phyloP scores from a whole-genome alignment of 805 yeast species.

The Kurtzmaniella cleridarum region DNA sequence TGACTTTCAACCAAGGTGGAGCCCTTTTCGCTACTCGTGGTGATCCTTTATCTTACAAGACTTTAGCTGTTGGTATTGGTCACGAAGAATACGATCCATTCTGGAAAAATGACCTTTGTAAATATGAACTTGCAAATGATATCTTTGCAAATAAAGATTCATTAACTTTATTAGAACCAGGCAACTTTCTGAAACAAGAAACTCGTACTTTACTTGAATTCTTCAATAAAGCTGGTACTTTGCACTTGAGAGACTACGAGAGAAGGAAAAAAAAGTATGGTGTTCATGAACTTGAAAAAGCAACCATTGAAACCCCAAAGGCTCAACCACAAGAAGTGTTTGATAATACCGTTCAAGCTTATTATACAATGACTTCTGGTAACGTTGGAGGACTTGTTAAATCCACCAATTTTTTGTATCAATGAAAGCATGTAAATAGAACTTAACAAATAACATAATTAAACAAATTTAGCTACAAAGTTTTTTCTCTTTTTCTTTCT shows the following conservation, averaged over 20 bases:
- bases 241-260: conserved; percentile 29
- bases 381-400: conserved; percentile 34
- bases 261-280: conserved; percentile 14
- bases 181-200: conserved; percentile 25
- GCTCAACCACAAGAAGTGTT: conserved; percentile 21
- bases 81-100: conserved; percentile 52
- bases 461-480: not conserved
- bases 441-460: not conserved
- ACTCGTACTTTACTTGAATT: conserved; percentile 25
- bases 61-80: conserved; percentile 58
- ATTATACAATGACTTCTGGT: conserved; percentile 33
- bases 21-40: conserved; percentile 60
- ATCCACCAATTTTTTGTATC: conserved; percentile 23
- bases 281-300: conserved; percentile 8
- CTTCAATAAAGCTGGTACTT: conserved; percentile 26
- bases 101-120: conserved; percentile 43
- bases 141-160: conserved; percentile 8
- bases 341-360: conserved; percentile 22
- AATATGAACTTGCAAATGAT: conserved; percentile 45
- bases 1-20: conserved; percentile 54
- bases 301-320: conserved; percentile 5
- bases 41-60: conserved; percentile 45
- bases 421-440: conserved; percentile 5
- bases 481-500: not conserved
- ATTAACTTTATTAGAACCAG: not conserved